phyloP scores from a whole-genome alignment of 495 filamentous ascomycete species.

The Tuber umbilicatum region DNA sequence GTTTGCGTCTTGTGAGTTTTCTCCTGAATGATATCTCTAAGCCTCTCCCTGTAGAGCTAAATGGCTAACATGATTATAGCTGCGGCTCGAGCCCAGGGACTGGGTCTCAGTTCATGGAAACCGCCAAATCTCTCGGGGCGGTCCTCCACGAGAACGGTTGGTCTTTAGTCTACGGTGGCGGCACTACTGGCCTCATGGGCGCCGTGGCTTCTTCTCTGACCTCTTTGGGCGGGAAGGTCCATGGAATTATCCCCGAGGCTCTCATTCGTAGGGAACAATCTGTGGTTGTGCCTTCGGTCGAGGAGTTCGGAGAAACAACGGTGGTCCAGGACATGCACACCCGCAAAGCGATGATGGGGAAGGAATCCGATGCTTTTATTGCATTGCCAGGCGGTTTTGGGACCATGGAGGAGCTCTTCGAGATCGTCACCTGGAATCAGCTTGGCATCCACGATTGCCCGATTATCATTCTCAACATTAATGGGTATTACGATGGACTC shows the following conservation, averaged over 20 bases:
- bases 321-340: slow-evolving; percentile 93
- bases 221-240: slow-evolving; percentile 73
- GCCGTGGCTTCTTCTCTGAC: slow-evolving; percentile 84
- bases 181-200: slow-evolving; percentile 91
- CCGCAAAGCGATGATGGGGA: slow-evolving; percentile 85
- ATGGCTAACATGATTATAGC: slow-evolving; percentile 9
- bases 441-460: slow-evolving; percentile 82
- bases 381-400: slow-evolving; percentile 87
- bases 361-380: slow-evolving; percentile 83
- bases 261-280: slow-evolving; percentile 75
- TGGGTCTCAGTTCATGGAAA: slow-evolving; percentile 60
- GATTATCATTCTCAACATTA: slow-evolving; percentile 74
- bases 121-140: slow-evolving; percentile 69
- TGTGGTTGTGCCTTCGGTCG: slow-evolving; percentile 55
- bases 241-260: slow-evolving; percentile 84
- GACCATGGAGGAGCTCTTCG: slow-evolving; percentile 92
- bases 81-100: slow-evolving; percentile 54
- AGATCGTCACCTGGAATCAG: slow-evolving; percentile 97
- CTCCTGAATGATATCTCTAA: slow-evolving; percentile 13
- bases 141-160: slow-evolving; percentile 68
- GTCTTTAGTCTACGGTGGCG: slow-evolving; percentile 84
- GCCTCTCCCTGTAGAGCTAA: background rate
- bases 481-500: slow-evolving; percentile 86
- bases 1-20: slow-evolving; percentile 78
- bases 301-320: slow-evolving; percentile 72